Evolutionary conservation across 805 yeast species (phyloP).

Genomic region (Kluyveromyces nonfermentans): DNA sequence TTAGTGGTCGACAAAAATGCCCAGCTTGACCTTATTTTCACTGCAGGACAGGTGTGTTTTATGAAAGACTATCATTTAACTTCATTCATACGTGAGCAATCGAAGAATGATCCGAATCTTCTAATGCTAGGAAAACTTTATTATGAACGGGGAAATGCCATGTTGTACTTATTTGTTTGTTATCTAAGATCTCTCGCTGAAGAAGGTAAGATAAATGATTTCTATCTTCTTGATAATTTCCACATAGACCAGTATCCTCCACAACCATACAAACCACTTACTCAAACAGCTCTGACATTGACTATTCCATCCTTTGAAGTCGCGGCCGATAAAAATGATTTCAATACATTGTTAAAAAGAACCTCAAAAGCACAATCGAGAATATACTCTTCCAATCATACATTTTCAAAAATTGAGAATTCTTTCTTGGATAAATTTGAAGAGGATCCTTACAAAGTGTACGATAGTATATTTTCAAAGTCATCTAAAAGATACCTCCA

Average conservation of each 20-base stretch:
- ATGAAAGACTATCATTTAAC: conserved; percentile 16
- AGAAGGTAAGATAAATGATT: conserved; percentile 26
- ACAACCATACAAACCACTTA: conserved; percentile 23
- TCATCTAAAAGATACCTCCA: conserved; percentile 28
- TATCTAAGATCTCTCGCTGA: conserved; percentile 28
- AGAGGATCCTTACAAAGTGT: conserved; percentile 30
- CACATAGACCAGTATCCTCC: conserved; percentile 30
- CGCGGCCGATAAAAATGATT: conserved; percentile 15
- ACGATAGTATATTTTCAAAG: conserved; percentile 29
- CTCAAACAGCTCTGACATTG: conserved; percentile 30
- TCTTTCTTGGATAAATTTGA: conserved; percentile 35
- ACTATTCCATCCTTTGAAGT: conserved; percentile 22
- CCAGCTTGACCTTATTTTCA: conserved; percentile 27
- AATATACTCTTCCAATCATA: conserved; percentile 26
- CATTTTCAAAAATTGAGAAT: conserved; percentile 32
- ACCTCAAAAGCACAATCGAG: conserved; percentile 31
- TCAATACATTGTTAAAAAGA: conserved; percentile 27
- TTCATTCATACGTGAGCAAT: conserved; percentile 1
- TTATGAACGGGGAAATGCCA: conserved; percentile 28
- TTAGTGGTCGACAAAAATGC: conserved; percentile 22
- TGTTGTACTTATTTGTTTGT: conserved; percentile 27
- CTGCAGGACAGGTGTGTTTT: conserved; percentile 32
- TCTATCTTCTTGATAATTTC: conserved; percentile 26
- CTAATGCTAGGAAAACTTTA: conserved; percentile 27
- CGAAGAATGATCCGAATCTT: conserved; percentile 19